These are phyloP conservation scores for Cordyceps farinosa DNA, from an alignment of 2,329 filamentous ascomycete genomes.

Conservation along the genomic window DNA sequence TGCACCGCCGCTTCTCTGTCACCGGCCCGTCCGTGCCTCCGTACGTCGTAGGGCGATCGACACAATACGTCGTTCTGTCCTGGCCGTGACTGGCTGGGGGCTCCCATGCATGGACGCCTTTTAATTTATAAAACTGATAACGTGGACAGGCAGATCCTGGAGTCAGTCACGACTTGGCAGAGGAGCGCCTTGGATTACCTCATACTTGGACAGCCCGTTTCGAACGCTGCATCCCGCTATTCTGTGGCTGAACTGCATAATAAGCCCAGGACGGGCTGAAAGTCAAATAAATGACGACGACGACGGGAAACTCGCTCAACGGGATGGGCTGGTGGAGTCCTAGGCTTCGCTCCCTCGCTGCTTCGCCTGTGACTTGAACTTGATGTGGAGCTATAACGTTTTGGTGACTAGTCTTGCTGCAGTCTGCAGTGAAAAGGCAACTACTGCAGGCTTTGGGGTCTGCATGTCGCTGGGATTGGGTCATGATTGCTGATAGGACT, in stretches of 20 bases:
- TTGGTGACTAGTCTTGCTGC: neutral
- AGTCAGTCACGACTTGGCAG: neutral
- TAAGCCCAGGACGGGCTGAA: neutral
- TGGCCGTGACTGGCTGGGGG: neutral
- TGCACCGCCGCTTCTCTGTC: slow-evolving; percentile 5
- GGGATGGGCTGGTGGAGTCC: neutral
- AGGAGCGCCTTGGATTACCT: neutral
- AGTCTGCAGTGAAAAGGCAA: neutral
- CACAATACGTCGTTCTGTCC: neutral
- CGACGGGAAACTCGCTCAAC: neutral
- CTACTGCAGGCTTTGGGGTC: neutral
- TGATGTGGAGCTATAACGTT: slow-evolving; percentile 1
- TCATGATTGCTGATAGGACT: neutral
- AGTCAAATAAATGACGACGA: neutral
- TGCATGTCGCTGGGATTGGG: neutral
- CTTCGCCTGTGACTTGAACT: neutral
- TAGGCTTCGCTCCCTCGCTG: neutral
- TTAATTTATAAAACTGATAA: slow-evolving; percentile 2
- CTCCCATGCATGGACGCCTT: neutral
- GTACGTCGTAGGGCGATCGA: neutral
- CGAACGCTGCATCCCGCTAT: neutral
- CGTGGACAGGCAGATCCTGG: slow-evolving; percentile 7
- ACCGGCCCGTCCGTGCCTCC: slow-evolving; percentile 9
- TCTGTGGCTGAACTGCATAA: neutral
- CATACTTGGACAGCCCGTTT: neutral